Base-by-base conservation (phyloP, 352 stramenopile genomes). In the Phytophthora parvispora region DNA sequence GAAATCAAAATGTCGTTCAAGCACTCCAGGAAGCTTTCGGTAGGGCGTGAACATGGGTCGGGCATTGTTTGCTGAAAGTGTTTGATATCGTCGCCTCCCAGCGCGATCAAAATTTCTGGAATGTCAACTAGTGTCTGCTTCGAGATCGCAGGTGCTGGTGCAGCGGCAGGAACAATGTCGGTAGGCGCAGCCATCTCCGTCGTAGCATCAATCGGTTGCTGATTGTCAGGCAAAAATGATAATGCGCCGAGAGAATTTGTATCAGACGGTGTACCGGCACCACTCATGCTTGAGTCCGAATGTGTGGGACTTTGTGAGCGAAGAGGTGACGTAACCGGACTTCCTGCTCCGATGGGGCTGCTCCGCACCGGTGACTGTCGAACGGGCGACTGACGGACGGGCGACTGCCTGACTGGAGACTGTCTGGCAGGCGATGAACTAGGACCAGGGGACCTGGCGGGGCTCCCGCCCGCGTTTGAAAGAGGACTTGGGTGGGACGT, bases 1-100 rank as follows among this genome's bases (percentile, higher is more conserved):
- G 80, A 92, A 67, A 93, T 93, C 20, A 94, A 68, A 69, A 94
- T 91, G 57, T 95, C 87, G 57, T 95, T 95, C 36, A 95, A 69
- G 8, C 81, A 91, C 64, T 94, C 86, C 20, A 95, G 51, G 50
- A 95, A 95, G 24, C 80, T 84, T 55, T 95, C 85, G 0, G 85
- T 88, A 0, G 85, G 85, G 24, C 81, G 72, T 10, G 78, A 87
- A 29, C 76, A 87, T 5, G 85, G 85, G 29, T 91, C 81, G 3
- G 83, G 83, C 52, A 94, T 83, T 68, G 80, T 83, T 38, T 94
- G 74, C 64, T 91, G 87, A 51, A 95, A 94, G 32, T 75, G 90
- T 43, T 91, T 92, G 59, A 94, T 91, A 43, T 93, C 84, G 49
- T 93, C 83, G n/a, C 77, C 57, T 12, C 86, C 87, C 22, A 94